Base-by-base conservation (phyloP, 257 asterid genomes). In the Gentiana macrophylla region DNA sequence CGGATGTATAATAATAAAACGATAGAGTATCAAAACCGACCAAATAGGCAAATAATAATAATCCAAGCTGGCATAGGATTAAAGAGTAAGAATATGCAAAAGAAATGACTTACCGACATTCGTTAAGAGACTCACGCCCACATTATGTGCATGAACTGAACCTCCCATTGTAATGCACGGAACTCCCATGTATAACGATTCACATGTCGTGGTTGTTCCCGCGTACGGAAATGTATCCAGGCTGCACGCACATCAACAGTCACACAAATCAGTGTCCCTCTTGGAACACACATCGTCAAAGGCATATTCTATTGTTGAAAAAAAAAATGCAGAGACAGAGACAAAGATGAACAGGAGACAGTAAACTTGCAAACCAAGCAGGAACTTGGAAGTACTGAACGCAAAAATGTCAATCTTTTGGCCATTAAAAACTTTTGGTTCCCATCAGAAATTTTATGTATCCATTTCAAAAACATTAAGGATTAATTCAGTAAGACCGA, bases 141-240 rank as follows among this genome's bases (percentile, higher is more conserved):
- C 99, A 72, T 92, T 92, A 71, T 92, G 94, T 50, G 99, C 99
- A 37, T 92, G 99, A 5, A 92, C 94, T 13, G 74, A 69, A 68
- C 99, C 99, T 76, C 79, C 81, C 99, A 92, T 88, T 41, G 97
- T 84, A 77, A 92, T 79, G 59, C 99, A 92, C 44, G 99, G 99
- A 58, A 92, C 99, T 68, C 99, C 99, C 97, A 92, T 92, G 79
- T 73, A 92, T 3, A 92, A 77, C 36, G 99, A 92, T 78, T 92
- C 99, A 48, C 99, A 92, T 13, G 99, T 92, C 52, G 99, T 92
- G 46, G 99, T 92, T 61, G 99, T 92, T 56, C 99, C 99, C 32
- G 99, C 97, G 66, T 92, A 92, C 32, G 99, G 99, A 73, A 85
- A 92, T 60, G 99, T 92, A 73, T 92, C 99, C 95, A 92, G 79